phyloP scores from a whole-genome alignment of 1,139 yeast species.

The Kazachstania sp. region DNA sequence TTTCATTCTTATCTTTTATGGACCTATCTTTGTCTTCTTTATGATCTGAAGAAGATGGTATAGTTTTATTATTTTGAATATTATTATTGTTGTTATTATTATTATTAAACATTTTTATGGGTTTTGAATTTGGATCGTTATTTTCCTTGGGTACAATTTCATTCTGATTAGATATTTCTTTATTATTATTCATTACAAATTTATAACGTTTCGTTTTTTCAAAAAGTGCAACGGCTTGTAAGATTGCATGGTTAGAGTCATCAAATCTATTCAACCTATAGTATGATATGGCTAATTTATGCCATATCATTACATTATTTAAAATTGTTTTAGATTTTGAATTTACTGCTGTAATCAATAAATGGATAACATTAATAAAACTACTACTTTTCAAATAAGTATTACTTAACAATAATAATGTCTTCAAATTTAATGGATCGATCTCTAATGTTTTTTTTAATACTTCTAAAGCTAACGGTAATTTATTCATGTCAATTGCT shows the following conservation, averaged over 20 bases:
- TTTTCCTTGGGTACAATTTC: too few species aligned
- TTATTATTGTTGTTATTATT: background rate
- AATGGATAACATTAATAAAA: conserved; percentile 14
- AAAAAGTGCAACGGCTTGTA: conserved; percentile 6
- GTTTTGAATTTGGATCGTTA: background rate
- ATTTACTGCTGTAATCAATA: conserved; percentile 11
- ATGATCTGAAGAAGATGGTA: background rate
- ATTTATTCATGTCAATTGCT: conserved; percentile 16
- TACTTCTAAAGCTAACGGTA: conserved; percentile 14
- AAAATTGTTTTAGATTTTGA: conserved; percentile 5
- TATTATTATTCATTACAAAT: background rate
- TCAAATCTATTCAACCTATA: conserved; percentile 12
- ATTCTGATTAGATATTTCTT: too few species aligned
- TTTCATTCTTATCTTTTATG: background rate
- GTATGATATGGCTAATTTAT: conserved; percentile 11
- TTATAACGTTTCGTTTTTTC: background rate
- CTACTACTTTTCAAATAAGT: conserved; percentile 12
- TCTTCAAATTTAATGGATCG: conserved; percentile 13
- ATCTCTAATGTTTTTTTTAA: conserved; percentile 11
- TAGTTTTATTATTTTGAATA: background rate
- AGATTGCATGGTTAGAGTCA: conserved; percentile 13
- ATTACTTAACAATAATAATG: conserved; percentile 13
- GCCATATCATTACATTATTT: conserved; percentile 11
- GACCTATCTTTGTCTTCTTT: background rate
- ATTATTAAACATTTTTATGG: background rate